These are phyloP conservation scores for Verticillium klebahnii DNA, from an alignment of 2,329 filamentous ascomycete genomes.

Conservation along the genomic window DNA sequence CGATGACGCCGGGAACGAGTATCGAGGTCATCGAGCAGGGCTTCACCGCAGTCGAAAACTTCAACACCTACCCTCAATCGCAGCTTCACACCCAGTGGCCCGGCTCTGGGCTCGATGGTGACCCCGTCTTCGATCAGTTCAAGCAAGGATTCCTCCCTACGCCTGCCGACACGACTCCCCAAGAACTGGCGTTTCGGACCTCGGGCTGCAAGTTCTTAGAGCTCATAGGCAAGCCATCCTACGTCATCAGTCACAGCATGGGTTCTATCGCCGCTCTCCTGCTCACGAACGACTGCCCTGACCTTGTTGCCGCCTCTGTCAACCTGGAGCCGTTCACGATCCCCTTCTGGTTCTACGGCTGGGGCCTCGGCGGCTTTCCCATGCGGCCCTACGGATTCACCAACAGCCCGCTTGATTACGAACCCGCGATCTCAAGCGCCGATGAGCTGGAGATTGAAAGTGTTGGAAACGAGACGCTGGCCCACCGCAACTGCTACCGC, in stretches of 20 bases:
- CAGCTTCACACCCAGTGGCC: constrained; percentile 27
- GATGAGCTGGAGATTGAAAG: constrained; percentile 18
- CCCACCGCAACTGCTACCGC: constrained; percentile 19
- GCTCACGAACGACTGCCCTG: constrained; percentile 24
- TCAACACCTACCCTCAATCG: constrained; percentile 24
- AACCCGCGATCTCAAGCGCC: constrained; percentile 17
- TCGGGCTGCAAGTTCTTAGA: constrained; percentile 17
- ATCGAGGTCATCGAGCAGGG: constrained; percentile 18
- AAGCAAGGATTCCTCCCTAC: constrained; percentile 36
- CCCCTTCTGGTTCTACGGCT: constrained; percentile 20
- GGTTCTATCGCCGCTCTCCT: constrained; percentile 21
- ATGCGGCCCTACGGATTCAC: constrained; percentile 21
- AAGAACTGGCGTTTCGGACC: constrained; percentile 17
- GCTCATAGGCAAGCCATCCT: constrained; percentile 19
- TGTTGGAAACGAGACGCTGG: constrained; percentile 16
- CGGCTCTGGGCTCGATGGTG: constrained; percentile 27
- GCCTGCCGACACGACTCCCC: constrained; percentile 14
- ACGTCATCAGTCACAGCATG: constrained; percentile 23
- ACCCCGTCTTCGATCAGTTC: constrained; percentile 42
- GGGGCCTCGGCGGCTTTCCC: constrained; percentile 9
- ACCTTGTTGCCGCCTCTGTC: constrained; percentile 21
- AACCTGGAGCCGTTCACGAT: constrained; percentile 25
- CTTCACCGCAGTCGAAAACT: constrained; percentile 20
- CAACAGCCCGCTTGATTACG: constrained; percentile 22
- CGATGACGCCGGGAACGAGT: constrained; percentile 16